A percentile compares a stretch with the other conserved stretches of the same genome.
phyloP scores from a whole-genome alignment of 306 rosid genomes.

The Castanea crenata region DNA sequence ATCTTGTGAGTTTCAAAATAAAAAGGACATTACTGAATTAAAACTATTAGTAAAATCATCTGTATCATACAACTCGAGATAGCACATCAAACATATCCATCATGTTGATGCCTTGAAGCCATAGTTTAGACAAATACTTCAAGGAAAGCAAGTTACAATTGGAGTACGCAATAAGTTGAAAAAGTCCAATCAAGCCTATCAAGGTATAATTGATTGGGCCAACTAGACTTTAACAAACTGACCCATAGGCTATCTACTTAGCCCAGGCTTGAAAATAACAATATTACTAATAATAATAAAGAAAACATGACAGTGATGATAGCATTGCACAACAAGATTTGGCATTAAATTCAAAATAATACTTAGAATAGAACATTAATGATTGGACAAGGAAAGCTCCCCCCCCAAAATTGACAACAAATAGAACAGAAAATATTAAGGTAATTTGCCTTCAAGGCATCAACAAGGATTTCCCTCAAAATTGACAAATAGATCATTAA shows the following conservation, averaged over 20 bases:
- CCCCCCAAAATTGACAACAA: too few relatives aligned
- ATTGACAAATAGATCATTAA: too few relatives aligned
- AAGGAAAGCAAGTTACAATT: not conserved
- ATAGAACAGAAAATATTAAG: too few relatives aligned
- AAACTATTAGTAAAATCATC: not conserved
- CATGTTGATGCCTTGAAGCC: not conserved
- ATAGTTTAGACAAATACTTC: too few relatives aligned
- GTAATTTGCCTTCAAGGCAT: too few relatives aligned
- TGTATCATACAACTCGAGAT: not conserved
- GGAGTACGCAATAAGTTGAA: not conserved
- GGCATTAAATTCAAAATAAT: not conserved
- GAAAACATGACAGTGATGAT: not conserved
- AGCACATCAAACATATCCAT: not conserved
- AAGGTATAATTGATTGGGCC: not conserved
- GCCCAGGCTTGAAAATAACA: too few relatives aligned
- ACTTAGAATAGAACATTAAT: not conserved
- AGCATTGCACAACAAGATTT: not conserved
- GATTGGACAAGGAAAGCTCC: too few relatives aligned
- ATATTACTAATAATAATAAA: too few relatives aligned
- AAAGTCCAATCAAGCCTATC: not conserved
- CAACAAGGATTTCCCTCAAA: too few relatives aligned
- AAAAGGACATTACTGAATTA: not conserved
- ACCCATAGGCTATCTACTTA: too few relatives aligned
- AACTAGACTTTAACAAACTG: not conserved
- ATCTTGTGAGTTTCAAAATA: not conserved